These are phyloP conservation scores for Corymbia maculata DNA, from an alignment of 345 rosid genomes.

Conservation along the genomic window DNA sequence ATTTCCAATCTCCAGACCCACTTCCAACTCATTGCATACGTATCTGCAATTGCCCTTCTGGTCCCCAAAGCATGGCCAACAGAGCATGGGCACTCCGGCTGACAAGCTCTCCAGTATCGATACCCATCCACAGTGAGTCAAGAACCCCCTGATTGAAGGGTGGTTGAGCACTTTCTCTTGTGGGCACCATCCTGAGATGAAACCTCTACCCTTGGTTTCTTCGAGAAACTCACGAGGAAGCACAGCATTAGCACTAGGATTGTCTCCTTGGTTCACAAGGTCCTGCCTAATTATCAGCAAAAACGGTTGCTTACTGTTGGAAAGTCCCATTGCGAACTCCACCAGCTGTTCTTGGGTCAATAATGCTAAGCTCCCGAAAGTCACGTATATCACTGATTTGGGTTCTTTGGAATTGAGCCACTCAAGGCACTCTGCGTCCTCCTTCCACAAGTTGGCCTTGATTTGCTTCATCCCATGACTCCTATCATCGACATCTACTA, in stretches of 20 bases:
- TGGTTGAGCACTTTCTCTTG: slow-evolving; percentile 43
- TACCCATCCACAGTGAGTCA: slow-evolving; percentile 56
- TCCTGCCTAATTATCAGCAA: slow-evolving; percentile 52
- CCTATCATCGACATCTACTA: neutral
- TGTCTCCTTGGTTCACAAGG: slow-evolving; percentile 22
- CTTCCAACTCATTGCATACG: slow-evolving; percentile 30
- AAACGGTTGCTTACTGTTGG: slow-evolving; percentile 28
- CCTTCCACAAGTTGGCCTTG: slow-evolving; percentile 37
- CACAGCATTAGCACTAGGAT: neutral
- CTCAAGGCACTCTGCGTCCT: slow-evolving; percentile 26
- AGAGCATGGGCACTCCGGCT: slow-evolving; percentile 38
- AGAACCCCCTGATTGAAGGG: slow-evolving; percentile 33
- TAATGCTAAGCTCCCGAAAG: slow-evolving; percentile 47
- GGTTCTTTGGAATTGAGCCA: slow-evolving; percentile 36
- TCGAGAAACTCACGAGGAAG: slow-evolving; percentile 23
- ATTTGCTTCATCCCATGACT: neutral
- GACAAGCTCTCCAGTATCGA: slow-evolving; percentile 36
- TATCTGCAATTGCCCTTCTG: slow-evolving; percentile 42
- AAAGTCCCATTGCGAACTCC: slow-evolving; percentile 56
- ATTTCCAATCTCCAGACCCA: slow-evolving; percentile 37
- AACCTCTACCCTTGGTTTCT: slow-evolving; percentile 23
- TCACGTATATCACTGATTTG: slow-evolving; percentile 41
- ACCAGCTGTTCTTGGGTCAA: slow-evolving; percentile 21
- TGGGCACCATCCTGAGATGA: slow-evolving; percentile 37
- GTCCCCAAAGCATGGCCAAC: slow-evolving; percentile 53